Percentiles rank a stretch among this genome's conserved stretches.
Conservation (phyloP, 495 filamentous ascomycete genomes). For the Poronia punctata region DNA sequence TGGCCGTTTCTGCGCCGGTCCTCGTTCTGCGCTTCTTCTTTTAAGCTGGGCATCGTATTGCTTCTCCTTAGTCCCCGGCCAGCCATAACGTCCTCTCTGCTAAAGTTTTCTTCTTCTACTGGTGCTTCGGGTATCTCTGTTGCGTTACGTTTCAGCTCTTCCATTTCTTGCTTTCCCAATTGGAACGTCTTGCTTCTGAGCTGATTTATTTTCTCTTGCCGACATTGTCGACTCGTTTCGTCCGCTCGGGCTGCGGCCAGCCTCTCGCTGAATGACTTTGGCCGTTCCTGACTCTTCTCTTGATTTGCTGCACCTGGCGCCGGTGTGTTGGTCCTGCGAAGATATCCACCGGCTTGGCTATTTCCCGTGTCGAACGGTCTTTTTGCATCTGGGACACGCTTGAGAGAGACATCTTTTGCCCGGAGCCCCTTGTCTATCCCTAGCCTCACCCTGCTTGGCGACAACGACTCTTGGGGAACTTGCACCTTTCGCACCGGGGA, state of each 20-base stretch:
- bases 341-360: constrained; percentile 29
- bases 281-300: constrained; percentile 28
- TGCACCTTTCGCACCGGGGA: constrained; percentile 61
- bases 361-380: constrained; percentile 23
- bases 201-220: constrained; percentile 45
- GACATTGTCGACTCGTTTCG: constrained; percentile 49
- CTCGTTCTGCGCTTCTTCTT: constrained; percentile 17
- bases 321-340: constrained; percentile 38
- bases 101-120: constrained; percentile 45
- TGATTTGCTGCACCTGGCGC: constrained; percentile 10
- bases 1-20: constrained; percentile 10
- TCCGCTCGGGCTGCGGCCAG: constrained; percentile 62
- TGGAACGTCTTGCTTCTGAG: constrained; percentile 66
- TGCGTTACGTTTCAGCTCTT: constrained; percentile 56
- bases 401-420: constrained; percentile 78
- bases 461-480: constrained; percentile 47
- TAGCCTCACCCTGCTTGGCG: constrained; percentile 70
- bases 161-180: constrained; percentile 57
- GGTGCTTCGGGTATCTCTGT: constrained; percentile 45
- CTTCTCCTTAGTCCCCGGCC: constrained; percentile 40
- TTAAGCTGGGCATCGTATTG: constrained; percentile 43
- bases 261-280: constrained; percentile 78
- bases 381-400: constrained; percentile 53
- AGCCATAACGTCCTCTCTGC: constrained; percentile 57
- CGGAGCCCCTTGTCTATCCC: constrained; percentile 87